Base-by-base conservation (phyloP, 345 rosid genomes). In the Corchorus olitorius region DNA sequence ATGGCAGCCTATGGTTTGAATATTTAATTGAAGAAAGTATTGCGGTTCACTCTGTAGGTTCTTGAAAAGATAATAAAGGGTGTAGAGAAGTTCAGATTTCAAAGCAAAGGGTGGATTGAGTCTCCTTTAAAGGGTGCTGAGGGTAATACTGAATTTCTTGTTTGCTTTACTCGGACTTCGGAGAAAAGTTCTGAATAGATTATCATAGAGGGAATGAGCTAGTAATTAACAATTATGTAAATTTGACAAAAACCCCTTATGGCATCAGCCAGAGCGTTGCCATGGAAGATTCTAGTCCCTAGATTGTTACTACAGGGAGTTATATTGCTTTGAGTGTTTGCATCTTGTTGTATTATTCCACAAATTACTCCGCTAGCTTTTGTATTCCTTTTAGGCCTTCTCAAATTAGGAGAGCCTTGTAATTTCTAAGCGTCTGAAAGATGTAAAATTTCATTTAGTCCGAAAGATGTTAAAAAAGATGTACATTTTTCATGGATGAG, bases 91-190 rank as follows among this genome's bases (percentile, higher is more conserved):
- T 91, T 83, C 8, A 97, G 97, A 46, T 93, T 93, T 75, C 78
- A 78, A 78, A 88, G 74, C 80, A 88, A 88, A 76, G 99, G 94
- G 11, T 91, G 88, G 88, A 92, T 93, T 0, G 98, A 91, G 80
- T 96, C 97, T 79, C 99, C 98, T 53, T 53, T 96, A 37, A 93
- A 92, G 84, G 99, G 98, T 2, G 94, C 97, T 0, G 97, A 92
- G 78, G 99, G 98, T 49, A 93, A 96, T 66, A 89, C 78, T 58
- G 99, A 96, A 84, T 96, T 96, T 88, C 87, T 93, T 41, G 97
- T 81, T 73, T 81, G 88, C 83, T 96, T 96, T 78, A 65, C 39
- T 74, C 83, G 94, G 72, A 81, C 68, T 52, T 59, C 68, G 5
- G 82, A 84, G 66, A 84, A 81, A 75, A 77, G 11, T 13, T 73